phyloP scores from a whole-genome alignment of 495 filamentous ascomycete genomes.

The Neurospora cerealis region DNA sequence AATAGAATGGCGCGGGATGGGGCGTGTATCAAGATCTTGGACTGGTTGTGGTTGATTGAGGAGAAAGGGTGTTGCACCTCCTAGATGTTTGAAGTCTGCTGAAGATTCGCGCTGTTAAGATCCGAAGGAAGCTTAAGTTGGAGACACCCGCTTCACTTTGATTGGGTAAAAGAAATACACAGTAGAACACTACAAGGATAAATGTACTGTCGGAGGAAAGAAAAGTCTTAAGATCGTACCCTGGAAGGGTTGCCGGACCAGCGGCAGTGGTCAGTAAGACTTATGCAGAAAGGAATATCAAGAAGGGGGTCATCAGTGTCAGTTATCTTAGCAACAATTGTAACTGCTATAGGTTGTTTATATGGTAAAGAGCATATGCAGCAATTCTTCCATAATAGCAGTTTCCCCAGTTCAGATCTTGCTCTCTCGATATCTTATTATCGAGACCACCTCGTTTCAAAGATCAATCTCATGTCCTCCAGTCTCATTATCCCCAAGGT shows the following conservation, averaged over 20 bases:
- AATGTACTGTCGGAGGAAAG: neutral
- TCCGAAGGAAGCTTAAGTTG: neutral
- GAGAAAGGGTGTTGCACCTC: neutral
- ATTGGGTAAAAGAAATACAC: neutral
- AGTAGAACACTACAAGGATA: neutral
- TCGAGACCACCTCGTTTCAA: neutral
- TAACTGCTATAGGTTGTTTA: neutral
- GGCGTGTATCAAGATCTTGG: neutral
- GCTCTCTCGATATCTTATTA: neutral
- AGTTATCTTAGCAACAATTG: neutral
- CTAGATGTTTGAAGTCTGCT: neutral
- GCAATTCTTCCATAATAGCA: neutral
- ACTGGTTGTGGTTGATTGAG: neutral
- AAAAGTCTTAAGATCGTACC: neutral
- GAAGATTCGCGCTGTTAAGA: neutral
- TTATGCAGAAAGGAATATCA: neutral
- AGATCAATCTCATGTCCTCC: neutral
- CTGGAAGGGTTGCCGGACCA: neutral
- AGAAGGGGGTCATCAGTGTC: neutral
- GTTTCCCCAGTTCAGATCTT: neutral
- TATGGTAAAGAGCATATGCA: neutral
- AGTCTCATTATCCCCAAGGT: neutral
- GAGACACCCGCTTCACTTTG: neutral
- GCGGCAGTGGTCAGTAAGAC: neutral
- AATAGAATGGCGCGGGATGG: neutral